Percentiles rank a stretch among this genome's conserved stretches.
These are phyloP conservation scores for Sanghuangporus baumii DNA, from an alignment of 1,284 basidiomycete species.

Conservation along the genomic window DNA sequence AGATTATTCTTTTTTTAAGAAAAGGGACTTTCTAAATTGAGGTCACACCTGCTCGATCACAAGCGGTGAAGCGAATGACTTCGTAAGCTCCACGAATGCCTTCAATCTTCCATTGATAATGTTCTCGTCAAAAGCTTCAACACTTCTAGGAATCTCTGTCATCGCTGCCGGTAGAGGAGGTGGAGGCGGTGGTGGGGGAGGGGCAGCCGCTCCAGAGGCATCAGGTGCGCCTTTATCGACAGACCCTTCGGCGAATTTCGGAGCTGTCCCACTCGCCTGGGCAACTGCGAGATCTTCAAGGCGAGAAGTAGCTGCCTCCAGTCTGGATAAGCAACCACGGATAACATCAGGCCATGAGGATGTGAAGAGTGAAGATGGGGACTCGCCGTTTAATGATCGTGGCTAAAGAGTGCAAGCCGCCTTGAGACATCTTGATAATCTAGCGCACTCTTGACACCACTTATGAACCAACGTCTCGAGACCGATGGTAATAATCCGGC, in stretches of 20 bases:
- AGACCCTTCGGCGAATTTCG: constrained; percentile 27
- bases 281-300: constrained; percentile 84
- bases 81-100: constrained; percentile 72
- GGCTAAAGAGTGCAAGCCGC: constrained; percentile 62
- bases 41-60: constrained; percentile 73
- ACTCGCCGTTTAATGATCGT: constrained; percentile 81
- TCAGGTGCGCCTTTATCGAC: constrained; percentile 26
- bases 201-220: constrained; percentile 31
- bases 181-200: constrained; percentile 35
- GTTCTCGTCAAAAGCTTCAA: constrained; percentile 70
- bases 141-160: constrained; percentile 50
- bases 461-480: not conserved
- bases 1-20: not conserved
- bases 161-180: constrained; percentile 33
- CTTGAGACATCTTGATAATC: constrained; percentile 30
- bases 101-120: constrained; percentile 70
- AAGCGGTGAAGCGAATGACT: constrained; percentile 61
- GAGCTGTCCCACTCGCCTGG: constrained; percentile 23
- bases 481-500: not conserved
- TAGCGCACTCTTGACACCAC: constrained; percentile 3
- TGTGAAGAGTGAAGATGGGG: constrained; percentile 1
- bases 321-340: constrained; percentile 35
- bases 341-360: constrained; percentile 14
- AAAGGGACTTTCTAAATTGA: not conserved
- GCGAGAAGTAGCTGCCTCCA: constrained; percentile 91